phyloP scores from a whole-genome alignment of 495 filamentous ascomycete genomes.

The Opeltia flavorubescens region DNA sequence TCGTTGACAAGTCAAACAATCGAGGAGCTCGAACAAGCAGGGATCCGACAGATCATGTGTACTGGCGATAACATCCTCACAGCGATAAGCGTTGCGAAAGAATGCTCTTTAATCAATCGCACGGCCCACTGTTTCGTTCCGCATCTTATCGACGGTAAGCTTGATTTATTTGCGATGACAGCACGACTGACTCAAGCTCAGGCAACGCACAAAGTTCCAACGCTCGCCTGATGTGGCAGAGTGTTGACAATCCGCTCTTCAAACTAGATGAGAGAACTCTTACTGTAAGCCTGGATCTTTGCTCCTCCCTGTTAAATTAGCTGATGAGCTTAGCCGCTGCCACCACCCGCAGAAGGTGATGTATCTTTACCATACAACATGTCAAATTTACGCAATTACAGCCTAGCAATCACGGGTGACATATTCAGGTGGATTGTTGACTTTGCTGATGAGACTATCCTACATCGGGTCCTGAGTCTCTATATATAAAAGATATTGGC shows the following conservation, averaged over 20 bases:
- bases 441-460: conserved; percentile 62
- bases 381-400: conserved; percentile 65
- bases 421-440: conserved; percentile 95
- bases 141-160: conserved; percentile 61
- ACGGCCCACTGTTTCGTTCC: conserved; percentile 84
- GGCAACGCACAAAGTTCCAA: conserved; percentile 52
- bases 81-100: conserved; percentile 88
- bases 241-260: conserved; percentile 68
- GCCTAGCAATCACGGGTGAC: conserved; percentile 78
- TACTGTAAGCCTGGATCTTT: conserved; percentile 30
- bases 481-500: conserved; percentile 12
- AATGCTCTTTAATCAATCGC: conserved; percentile 71
- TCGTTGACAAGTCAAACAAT: conserved; percentile 63
- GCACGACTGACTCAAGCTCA: conserved; percentile 14
- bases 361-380: conserved; percentile 75
- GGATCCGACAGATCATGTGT: conserved; percentile 89
- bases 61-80: conserved; percentile 98
- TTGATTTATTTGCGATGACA: conserved; percentile 1
- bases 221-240: conserved; percentile 72
- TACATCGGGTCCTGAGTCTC: conserved; percentile 44
- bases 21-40: conserved; percentile 67
- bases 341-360: conserved; percentile 53
- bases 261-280: conserved; percentile 65
- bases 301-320: neutral
- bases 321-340: conserved; percentile 47